phyloP scores from a whole-genome alignment of 2,329 filamentous ascomycete species.

The Zymoseptoria passerinii region DNA sequence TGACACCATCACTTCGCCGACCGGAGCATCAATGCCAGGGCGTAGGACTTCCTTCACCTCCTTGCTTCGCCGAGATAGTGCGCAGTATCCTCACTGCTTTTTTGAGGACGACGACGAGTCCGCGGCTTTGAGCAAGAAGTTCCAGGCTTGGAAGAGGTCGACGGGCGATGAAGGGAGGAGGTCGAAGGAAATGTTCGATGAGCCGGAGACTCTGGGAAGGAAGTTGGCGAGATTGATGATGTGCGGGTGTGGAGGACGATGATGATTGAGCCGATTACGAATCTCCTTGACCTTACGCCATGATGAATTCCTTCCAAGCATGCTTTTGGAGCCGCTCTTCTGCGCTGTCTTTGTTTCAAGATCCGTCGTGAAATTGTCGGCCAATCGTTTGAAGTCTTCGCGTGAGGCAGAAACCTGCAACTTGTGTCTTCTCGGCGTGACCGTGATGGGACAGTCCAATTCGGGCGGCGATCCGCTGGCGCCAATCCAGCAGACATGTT shows the following conservation, averaged over 20 bases:
- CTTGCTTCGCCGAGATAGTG: slow-evolving; percentile 7
- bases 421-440: too few species aligned
- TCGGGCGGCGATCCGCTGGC: too few species aligned
- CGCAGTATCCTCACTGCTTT: slow-evolving; percentile 25
- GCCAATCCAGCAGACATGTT: too few species aligned
- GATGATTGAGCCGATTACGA: background rate
- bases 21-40: slow-evolving; percentile 11
- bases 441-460: too few species aligned
- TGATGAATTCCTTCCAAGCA: background rate
- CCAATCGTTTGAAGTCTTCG: too few species aligned
- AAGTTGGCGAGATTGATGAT: slow-evolving; percentile 4
- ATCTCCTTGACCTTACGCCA: background rate
- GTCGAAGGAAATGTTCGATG: slow-evolving; percentile 1
- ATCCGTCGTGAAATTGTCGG: too few species aligned
- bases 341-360: too few species aligned
- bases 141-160: slow-evolving; percentile 16
- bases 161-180: background rate
- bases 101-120: slow-evolving; percentile 23
- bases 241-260: slow-evolving; percentile 13
- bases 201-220: background rate
- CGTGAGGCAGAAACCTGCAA: too few species aligned
- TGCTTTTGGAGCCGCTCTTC: background rate
- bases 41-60: slow-evolving; percentile 20
- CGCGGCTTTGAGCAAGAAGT: slow-evolving; percentile 15
- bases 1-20: slow-evolving; percentile 22